Evolutionary conservation across 2,329 filamentous ascomycete genomes (phyloP), one percentile per base, ranked within the genome.

Genomic region (Botryotinia globosa): DNA sequence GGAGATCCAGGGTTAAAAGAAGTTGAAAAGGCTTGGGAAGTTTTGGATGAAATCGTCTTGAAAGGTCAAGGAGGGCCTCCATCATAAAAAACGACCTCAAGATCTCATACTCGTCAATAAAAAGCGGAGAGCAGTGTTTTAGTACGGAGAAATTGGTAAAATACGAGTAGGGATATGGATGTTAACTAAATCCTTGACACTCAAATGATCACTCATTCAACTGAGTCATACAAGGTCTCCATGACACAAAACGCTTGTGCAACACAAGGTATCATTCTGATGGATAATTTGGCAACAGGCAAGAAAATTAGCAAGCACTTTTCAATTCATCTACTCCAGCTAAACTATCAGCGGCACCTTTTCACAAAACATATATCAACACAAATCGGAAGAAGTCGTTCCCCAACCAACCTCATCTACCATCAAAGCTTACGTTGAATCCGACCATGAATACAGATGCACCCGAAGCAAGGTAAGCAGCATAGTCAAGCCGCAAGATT

Each of bases 21-120:
- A 56, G n/a, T 69, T 22, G 51, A 69, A 14, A n/a, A 69, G n/a
- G 51, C 66, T 59, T 69, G 51, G 66, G 4, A 39, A 42, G n/a
- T n/a, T 56, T 42, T 59, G 37, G 51, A 58, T 34, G 12, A 45
- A 22, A 32, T 69, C 29, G 14, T 59, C 32, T 8, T 25, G 0
- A 6, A 42, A 32, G 25, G 34, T 22, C 8, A 39, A 29, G 65
- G 7, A 22, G 16, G 3, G n/a, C 20, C 8, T 18, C 3, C 16
- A 0, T n/a, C 18, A n/a, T 29, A 29, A 18, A 44, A 16, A 32
- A 29, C 1, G 0, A 22, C 4, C 9, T 20, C 22, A 37, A 12
- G 7, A n/a, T 8, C 18, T 25, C 3, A n/a, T 34, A 22, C 2
- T 8, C 6, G 32, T 64, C 3, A 25, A 34, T 7, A 39, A 2